These are phyloP conservation scores for Quercus ilex DNA, from an alignment of 306 rosid species.

Conservation along the genomic window DNA sequence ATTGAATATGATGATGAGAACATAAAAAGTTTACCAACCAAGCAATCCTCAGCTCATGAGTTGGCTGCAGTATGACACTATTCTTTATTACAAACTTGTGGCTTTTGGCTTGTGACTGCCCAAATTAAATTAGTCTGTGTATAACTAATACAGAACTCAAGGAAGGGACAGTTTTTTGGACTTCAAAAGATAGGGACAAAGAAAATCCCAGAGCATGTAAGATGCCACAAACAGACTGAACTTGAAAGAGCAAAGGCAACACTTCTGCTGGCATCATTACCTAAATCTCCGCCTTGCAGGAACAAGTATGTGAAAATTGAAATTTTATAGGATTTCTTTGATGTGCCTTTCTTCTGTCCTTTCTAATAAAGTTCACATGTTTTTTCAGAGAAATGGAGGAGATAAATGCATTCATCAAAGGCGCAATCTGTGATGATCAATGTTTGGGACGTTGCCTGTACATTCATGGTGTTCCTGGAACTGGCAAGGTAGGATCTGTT, in stretches of 20 bases:
- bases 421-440: slow-evolving; percentile 75
- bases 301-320: slow-evolving; percentile 58
- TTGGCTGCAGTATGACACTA: slow-evolving; percentile 72
- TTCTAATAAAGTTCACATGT: slow-evolving; percentile 18
- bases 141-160: slow-evolving; percentile 54
- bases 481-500: slow-evolving; percentile 69
- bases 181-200: slow-evolving; percentile 85
- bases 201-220: slow-evolving; percentile 71
- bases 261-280: slow-evolving; percentile 77
- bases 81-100: slow-evolving; percentile 16
- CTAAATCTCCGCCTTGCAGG: slow-evolving; percentile 87
- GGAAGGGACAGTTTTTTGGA: slow-evolving; percentile 72
- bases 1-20: slow-evolving; percentile 62
- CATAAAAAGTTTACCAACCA: slow-evolving; percentile 34
- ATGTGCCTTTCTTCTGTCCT: neutral
- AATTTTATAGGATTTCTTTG: slow-evolving; percentile 13
- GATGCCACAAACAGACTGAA: slow-evolving; percentile 86
- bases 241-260: slow-evolving; percentile 90
- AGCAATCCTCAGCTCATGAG: slow-evolving; percentile 40
- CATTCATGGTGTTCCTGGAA: slow-evolving; percentile 98
- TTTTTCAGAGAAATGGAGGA: slow-evolving; percentile 79
- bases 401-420: slow-evolving; percentile 75
- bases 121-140: slow-evolving; percentile 19
- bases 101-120: slow-evolving; percentile 21
- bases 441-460: slow-evolving; percentile 93